A percentile compares a stretch with the other conserved stretches of the same genome.
phyloP scores from a whole-genome alignment of 2,329 filamentous ascomycete genomes.

The Septoria linicola region DNA sequence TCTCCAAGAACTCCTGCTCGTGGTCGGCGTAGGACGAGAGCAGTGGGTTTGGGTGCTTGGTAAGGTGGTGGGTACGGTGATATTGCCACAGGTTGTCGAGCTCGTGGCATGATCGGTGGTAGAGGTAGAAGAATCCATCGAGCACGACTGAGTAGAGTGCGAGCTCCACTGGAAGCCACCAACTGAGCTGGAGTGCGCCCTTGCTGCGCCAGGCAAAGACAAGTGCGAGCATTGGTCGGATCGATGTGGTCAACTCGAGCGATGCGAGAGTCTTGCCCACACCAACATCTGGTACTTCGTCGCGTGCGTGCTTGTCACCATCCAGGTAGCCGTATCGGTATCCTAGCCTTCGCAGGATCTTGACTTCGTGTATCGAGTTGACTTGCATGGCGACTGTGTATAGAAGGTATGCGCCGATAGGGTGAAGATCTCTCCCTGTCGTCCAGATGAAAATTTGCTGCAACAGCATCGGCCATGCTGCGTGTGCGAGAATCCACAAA shows the following conservation, averaged over 20 bases:
- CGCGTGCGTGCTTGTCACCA: slow-evolving; percentile 46
- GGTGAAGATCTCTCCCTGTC: slow-evolving; percentile 37
- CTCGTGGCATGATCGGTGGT: slow-evolving; percentile 47
- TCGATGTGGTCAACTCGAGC: slow-evolving; percentile 24
- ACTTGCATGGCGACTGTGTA: slow-evolving; percentile 43
- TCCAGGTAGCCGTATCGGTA: slow-evolving; percentile 45
- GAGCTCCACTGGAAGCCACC: slow-evolving; percentile 42
- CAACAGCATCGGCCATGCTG: slow-evolving; percentile 40
- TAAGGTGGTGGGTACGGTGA: slow-evolving; percentile 49
- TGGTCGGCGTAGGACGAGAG: slow-evolving; percentile 45
- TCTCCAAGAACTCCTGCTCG: slow-evolving; percentile 47
- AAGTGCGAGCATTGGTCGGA: slow-evolving; percentile 25
- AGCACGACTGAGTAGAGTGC: slow-evolving; percentile 46
- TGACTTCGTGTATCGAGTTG: slow-evolving; percentile 43
- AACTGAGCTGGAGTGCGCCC: slow-evolving; percentile 29
- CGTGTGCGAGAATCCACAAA: slow-evolving; percentile 42
- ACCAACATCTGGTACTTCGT: slow-evolving; percentile 44
- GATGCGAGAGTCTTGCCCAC: slow-evolving; percentile 24
- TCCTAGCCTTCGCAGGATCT: slow-evolving; percentile 41
- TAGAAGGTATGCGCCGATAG: slow-evolving; percentile 38
- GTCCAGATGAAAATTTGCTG: slow-evolving; percentile 41
- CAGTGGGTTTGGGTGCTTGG: slow-evolving; percentile 48
- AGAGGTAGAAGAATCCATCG: slow-evolving; percentile 50
- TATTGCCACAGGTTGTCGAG: slow-evolving; percentile 44
- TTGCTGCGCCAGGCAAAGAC: slow-evolving; percentile 24